These are phyloP conservation scores for Biscogniauxia sp. DNA, from an alignment of 2,329 filamentous ascomycete genomes.

Conservation along the genomic window DNA sequence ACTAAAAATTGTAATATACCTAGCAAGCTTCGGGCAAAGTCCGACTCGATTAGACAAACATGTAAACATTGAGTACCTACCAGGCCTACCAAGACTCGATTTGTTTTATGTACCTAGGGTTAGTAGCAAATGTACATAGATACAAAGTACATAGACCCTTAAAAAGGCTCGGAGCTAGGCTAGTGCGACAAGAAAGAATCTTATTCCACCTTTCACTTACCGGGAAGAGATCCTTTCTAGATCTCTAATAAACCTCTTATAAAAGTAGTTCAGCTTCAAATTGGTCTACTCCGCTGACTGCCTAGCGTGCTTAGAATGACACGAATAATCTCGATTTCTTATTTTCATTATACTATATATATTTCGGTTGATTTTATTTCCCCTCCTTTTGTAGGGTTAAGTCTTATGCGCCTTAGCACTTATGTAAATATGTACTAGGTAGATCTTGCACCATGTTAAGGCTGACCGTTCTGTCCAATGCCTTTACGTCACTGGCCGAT, in stretches of 20 bases:
- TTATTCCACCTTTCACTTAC: neutral
- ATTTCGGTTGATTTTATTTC: no score
- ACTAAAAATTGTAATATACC: no score
- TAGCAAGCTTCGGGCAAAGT: neutral
- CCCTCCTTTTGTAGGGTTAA: neutral
- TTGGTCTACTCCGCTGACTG: no score
- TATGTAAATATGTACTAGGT: neutral
- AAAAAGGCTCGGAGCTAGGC: neutral
- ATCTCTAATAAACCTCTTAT: neutral
- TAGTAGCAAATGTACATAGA: neutral
- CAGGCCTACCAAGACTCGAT: neutral
- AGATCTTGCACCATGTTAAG: slow-evolving; percentile 2
- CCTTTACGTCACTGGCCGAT: neutral
- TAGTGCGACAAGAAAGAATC: neutral
- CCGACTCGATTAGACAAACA: neutral
- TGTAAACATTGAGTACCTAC: neutral
- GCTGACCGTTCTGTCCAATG: neutral
- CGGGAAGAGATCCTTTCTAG: neutral
- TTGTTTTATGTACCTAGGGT: no score
- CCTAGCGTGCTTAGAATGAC: no score
- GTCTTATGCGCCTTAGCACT: neutral
- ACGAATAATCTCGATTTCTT: no score
- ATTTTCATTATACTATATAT: no score
- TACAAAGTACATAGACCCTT: neutral
- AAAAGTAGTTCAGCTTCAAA: no score